Conservation (phyloP, 768 basidiomycete species). For the Daedaleopsis sinensis region DNA sequence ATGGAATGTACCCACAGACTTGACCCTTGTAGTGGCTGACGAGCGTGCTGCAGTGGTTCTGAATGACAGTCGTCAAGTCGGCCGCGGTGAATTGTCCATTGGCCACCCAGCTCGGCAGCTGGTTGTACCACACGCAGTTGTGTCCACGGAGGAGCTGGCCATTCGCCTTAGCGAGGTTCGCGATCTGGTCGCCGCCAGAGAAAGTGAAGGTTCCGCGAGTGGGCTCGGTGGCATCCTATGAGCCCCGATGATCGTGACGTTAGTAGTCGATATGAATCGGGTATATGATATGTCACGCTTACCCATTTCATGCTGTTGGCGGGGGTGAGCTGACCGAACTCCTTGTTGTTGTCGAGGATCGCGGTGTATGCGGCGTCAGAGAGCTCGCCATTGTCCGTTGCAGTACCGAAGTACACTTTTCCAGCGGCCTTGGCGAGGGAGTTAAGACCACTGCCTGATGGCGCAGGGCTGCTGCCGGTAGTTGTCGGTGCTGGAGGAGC, state of each 20-base stretch:
- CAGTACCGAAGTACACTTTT: constrained; percentile 52
- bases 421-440: constrained; percentile 43
- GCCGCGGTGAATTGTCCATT: constrained; percentile 33
- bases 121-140: constrained; percentile 48
- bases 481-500: constrained; percentile 7
- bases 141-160: constrained; percentile 51
- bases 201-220: constrained; percentile 50
- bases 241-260: not conserved
- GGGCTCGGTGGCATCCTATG: constrained; percentile 56
- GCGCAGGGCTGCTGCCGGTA: constrained; percentile 6
- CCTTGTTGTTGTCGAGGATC: constrained; percentile 39
- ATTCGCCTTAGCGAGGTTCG: constrained; percentile 46
- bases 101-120: constrained; percentile 44
- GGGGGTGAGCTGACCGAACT: constrained; percentile 52
- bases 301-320: constrained; percentile 64
- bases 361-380: constrained; percentile 44
- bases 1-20: constrained; percentile 27
- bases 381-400: constrained; percentile 51
- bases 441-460: constrained; percentile 29
- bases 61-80: constrained; percentile 35
- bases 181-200: constrained; percentile 45
- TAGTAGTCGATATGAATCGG: too few relatives aligned
- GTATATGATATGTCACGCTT: constrained; percentile 1
- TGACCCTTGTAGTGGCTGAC: constrained; percentile 44
- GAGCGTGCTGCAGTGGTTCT: constrained; percentile 38